These are phyloP conservation scores for Hansenula anomala DNA, from an alignment of 1,139 yeast species.

Conservation along the genomic window DNA sequence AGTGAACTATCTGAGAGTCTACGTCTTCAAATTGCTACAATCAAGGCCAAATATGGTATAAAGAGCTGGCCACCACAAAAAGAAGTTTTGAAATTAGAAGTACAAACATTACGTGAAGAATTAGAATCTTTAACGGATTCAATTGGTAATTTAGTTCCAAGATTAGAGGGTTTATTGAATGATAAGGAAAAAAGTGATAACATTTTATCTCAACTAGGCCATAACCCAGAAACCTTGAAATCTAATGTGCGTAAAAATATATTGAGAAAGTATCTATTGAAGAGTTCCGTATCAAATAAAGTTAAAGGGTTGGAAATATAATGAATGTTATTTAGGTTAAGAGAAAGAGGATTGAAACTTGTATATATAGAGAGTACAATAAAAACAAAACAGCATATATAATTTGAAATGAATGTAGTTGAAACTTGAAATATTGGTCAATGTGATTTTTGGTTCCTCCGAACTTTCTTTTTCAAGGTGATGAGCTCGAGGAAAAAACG, in stretches of 20 bases:
- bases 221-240: constrained; percentile 31
- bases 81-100: constrained; percentile 33
- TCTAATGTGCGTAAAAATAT: constrained; percentile 48
- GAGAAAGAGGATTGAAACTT: not conserved
- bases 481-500: too few relatives aligned
- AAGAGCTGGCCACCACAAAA: constrained; percentile 53
- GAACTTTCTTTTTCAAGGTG: too few relatives aligned
- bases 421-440: too few relatives aligned
- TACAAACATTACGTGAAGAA: constrained; percentile 32
- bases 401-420: too few relatives aligned
- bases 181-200: constrained; percentile 24
- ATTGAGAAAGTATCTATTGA: constrained; percentile 41
- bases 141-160: constrained; percentile 29
- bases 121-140: constrained; percentile 21
- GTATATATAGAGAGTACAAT: too few relatives aligned
- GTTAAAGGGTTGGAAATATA: not conserved
- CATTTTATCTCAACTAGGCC: constrained; percentile 23
- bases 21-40: constrained; percentile 38
- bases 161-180: constrained; percentile 27
- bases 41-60: constrained; percentile 49
- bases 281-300: constrained; percentile 1
- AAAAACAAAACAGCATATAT: not conserved
- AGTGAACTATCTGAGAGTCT: constrained; percentile 27
- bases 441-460: too few relatives aligned
- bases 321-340: not conserved